These are phyloP conservation scores for Selaginella moellendorffii DNA, from an alignment of 75 land plant species.

Conservation along the genomic window DNA sequence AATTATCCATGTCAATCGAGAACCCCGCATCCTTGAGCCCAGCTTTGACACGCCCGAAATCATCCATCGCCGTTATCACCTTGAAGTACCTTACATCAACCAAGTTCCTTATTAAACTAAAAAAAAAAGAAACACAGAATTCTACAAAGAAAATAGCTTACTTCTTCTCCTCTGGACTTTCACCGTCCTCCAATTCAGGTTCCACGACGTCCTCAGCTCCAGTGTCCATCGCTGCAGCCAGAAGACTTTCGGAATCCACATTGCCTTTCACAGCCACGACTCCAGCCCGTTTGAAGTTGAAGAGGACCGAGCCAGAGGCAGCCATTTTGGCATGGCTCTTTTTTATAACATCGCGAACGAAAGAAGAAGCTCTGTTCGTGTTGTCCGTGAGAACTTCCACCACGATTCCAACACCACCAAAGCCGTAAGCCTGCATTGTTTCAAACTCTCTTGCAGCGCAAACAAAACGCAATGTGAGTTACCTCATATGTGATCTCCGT, in stretches of 20 bases:
- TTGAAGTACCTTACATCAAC: slow-evolving; percentile 70
- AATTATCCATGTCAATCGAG: slow-evolving; percentile 52
- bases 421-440: slow-evolving; percentile 62
- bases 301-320: slow-evolving; percentile 78
- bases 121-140: neutral
- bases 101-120: neutral
- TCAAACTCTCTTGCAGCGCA: neutral
- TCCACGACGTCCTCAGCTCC: slow-evolving; percentile 20
- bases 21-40: slow-evolving; percentile 65
- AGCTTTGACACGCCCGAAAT: slow-evolving; percentile 36
- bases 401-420: slow-evolving; percentile 23
- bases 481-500: slow-evolving; percentile 82
- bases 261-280: slow-evolving; percentile 50
- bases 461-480: neutral
- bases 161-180: neutral
- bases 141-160: neutral
- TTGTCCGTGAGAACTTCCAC: slow-evolving; percentile 86
- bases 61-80: slow-evolving; percentile 57
- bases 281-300: slow-evolving; percentile 83
- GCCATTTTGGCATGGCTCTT: slow-evolving; percentile 90
- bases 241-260: slow-evolving; percentile 57
- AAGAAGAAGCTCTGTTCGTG: slow-evolving; percentile 58
- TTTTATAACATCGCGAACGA: slow-evolving; percentile 72
- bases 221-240: slow-evolving; percentile 70
- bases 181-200: neutral